Base-by-base conservation (phyloP, 352 stramenopile species). In the Globisporangium uncinulatum region DNA sequence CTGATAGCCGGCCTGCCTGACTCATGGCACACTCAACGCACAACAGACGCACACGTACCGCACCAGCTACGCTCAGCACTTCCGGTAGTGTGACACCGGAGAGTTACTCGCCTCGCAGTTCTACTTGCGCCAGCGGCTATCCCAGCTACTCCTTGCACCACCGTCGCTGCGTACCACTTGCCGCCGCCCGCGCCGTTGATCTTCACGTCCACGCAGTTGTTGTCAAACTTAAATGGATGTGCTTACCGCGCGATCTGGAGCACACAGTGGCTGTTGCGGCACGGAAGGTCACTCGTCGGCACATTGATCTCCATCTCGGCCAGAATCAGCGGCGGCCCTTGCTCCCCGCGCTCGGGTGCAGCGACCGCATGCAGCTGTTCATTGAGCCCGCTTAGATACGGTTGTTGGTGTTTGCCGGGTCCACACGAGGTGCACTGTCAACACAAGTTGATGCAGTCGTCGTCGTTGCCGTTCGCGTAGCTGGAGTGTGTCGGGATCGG, bases 361-460 rank as follows among this genome's bases (percentile, higher is more conserved):
- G 52, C 34, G 69, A 76, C 5, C 69, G 69, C 69, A 76, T 76
- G 63, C 69, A 76, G 69, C 74, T 61, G 36, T 77, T 45, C 9
- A 68, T 60, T 37, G 68, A 50, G 1, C 69, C 66, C 8, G 74
- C 47, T 31, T 74, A 60, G 1, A 77, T 45, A 37, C 66, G 63
- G 60, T 72, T 64, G 36, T 14, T 70, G 13, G 45, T 54, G 32
- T 74, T 49, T 11, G 60, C 42, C 0, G 63, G 69, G 56, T 74
- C 62, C 43, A 77, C 64, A 29, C 24, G 47, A 78, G 61, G 53
- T 67, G 70, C 37, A 70, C 56, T 1, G 63, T 69, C n/a, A n/a
- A 50, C 66, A 78, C 13, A 69, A 71, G 46, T 59, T 63, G 50
- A 77, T 57, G 52, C 69, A 77, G 56, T 77, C 59, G 5, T 63